Base-by-base conservation (phyloP, 2,329 filamentous ascomycete genomes). In the Lizonia empirigonia region DNA sequence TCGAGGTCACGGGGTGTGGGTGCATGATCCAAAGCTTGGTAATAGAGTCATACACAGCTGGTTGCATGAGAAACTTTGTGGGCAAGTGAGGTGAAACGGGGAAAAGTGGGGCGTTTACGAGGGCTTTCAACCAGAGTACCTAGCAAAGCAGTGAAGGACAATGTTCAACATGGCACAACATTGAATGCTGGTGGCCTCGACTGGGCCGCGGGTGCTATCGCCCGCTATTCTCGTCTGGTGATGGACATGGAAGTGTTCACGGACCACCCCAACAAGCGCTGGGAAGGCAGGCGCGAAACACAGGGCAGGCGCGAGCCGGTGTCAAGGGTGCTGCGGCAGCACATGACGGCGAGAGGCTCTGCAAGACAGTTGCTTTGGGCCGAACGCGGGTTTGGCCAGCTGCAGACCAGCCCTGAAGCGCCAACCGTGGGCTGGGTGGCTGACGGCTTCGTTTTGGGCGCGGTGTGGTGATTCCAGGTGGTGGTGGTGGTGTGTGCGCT, bases 71-170 rank as follows among this genome's bases (percentile, higher is more conserved):
- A 29, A 58, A 57, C 56, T 52, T 55, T 55, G 50, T 37, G 42
- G 45, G 52, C 27, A 51, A 47, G 51, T 47, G 42, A 50, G 45
- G 38, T 58, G 61, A 62, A 62, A 64, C 59, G 40, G 48, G 26
- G n/a, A n/a, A 15, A 27, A 36, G 41, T 42, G 45, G 50, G 35
- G 44, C 22, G 49, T 42, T 37, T 52, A 32, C 34, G 12, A 7
- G 34, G 34, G 35, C 35, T 19, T 41, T 19, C 24, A 30, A 39
- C 12, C 19, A 24, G 8, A 24, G 42, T 19, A n/a, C n/a, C n/a
- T n/a, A 38, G 44, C 27, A 47, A 37, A 26, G 19, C 26, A 34
- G 32, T 23, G 33, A 33, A n/a, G n/a, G 15, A 20, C 19, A 15
- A 20, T n/a, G 10, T 15, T 19, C 1, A 7, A 33, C 27, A 18